phyloP scores from a whole-genome alignment of 805 yeast genomes.

The Ogataea methylovora region DNA sequence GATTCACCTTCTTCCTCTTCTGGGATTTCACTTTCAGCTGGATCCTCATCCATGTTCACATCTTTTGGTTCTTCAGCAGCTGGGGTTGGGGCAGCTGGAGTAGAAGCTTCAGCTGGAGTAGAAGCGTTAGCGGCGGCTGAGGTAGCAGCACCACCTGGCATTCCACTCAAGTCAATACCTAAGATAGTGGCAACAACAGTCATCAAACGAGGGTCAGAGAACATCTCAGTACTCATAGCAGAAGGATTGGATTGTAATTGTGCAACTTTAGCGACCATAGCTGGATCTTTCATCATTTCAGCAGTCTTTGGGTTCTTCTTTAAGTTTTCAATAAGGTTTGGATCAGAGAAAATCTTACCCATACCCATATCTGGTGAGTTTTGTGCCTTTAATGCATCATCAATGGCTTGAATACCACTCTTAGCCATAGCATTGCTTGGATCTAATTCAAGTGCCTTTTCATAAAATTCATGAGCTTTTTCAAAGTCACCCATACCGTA shows the following conservation, averaged over 20 bases:
- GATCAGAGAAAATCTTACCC: slow-evolving; percentile 73
- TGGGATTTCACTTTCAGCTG: slow-evolving; percentile 20
- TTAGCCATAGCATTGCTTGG: slow-evolving; percentile 79
- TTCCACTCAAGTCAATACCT: slow-evolving; percentile 65
- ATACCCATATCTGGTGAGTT: slow-evolving; percentile 45
- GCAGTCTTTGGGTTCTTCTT: slow-evolving; percentile 81
- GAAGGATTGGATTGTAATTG: slow-evolving; percentile 65
- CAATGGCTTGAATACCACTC: slow-evolving; percentile 69
- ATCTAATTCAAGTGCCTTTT: slow-evolving; percentile 77
- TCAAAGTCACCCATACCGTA: slow-evolving; percentile 79
- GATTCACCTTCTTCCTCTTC: slow-evolving; percentile 1
- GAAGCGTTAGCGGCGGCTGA: slow-evolving; percentile 18
- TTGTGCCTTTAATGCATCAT: slow-evolving; percentile 45
- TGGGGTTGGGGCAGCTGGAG: slow-evolving; percentile 2
- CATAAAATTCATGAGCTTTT: slow-evolving; percentile 63
- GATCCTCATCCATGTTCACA: slow-evolving; percentile 19
- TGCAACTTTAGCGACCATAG: slow-evolving; percentile 61
- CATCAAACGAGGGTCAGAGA: slow-evolving; percentile 82
- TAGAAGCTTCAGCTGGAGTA: slow-evolving; percentile 21
- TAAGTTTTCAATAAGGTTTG: slow-evolving; percentile 67
- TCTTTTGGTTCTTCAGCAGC: slow-evolving; percentile 30
- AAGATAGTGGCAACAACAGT: slow-evolving; percentile 77
- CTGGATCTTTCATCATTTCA: slow-evolving; percentile 81
- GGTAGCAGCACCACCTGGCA: slow-evolving; percentile 12
- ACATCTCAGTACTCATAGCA: slow-evolving; percentile 60